phyloP scores from a whole-genome alignment of 2,329 filamentous ascomycete species.

The Arachnomyces sp. region DNA sequence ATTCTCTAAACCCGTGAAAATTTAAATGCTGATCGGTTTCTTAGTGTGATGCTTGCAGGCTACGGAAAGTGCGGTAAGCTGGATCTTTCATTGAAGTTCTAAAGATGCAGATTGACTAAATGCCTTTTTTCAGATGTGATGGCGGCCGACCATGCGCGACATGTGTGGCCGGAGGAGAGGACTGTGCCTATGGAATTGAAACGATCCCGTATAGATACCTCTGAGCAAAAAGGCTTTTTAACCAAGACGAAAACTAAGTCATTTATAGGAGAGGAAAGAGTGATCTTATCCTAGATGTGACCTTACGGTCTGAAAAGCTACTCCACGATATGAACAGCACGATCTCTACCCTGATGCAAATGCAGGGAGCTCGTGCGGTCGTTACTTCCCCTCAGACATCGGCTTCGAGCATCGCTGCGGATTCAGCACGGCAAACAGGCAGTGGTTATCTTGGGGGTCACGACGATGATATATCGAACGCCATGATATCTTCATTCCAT shows the following conservation, averaged over 20 bases:
- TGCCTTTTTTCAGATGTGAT: conserved; percentile 35
- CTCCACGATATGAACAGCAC: conserved; percentile 34
- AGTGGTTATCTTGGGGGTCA: no score
- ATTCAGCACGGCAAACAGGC: no score
- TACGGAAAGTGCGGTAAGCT: conserved; percentile 41
- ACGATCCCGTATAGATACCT: conserved; percentile 18
- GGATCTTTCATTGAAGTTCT: background rate
- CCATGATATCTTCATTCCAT: conserved; percentile 44
- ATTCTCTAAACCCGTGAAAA: conserved; percentile 2
- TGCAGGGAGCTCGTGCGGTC: no score
- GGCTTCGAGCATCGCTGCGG: conserved; percentile 2
- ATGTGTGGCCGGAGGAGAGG: conserved; percentile 15
- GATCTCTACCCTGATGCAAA: no score
- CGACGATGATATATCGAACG: conserved; percentile 34
- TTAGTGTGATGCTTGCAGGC: conserved; percentile 43
- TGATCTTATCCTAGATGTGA: conserved; percentile 46
- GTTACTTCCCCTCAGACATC: conserved; percentile 5
- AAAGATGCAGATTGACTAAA: background rate
- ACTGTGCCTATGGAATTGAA: conserved; percentile 24
- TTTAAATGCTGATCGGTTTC: conserved; percentile 4
- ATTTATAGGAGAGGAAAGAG: conserved; percentile 35
- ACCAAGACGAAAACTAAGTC: conserved; percentile 32
- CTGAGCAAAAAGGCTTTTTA: background rate
- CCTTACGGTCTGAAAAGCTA: conserved; percentile 41
- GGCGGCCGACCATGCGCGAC: conserved; percentile 39